Conservation (phyloP, 2,329 filamentous ascomycete species). For the Neonectria coccinea region DNA sequence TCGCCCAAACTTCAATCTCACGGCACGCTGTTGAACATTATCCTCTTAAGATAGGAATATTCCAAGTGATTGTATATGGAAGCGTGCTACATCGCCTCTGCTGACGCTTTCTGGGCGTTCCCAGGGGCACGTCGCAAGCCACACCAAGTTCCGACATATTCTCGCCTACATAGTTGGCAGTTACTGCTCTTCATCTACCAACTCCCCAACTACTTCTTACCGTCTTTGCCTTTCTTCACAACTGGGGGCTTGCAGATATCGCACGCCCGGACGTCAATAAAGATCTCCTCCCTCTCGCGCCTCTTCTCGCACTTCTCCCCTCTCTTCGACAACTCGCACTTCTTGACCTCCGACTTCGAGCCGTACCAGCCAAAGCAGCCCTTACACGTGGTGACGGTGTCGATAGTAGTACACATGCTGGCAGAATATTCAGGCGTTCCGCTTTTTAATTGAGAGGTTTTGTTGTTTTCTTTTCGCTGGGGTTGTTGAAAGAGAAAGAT, state of each 20-base stretch:
- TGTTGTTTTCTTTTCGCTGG: neutral
- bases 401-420: neutral
- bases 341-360: neutral
- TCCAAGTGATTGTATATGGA: too few species aligned
- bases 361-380: neutral
- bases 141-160: neutral
- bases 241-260: neutral
- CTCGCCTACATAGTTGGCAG: too few species aligned
- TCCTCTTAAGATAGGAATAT: too few species aligned
- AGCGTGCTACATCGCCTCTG: too few species aligned
- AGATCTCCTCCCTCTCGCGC: neutral
- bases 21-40: too few species aligned
- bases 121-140: too few species aligned
- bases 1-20: too few species aligned
- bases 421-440: neutral
- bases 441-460: neutral
- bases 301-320: neutral
- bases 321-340: neutral
- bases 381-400: neutral
- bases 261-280: neutral
- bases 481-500: neutral
- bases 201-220: neutral
- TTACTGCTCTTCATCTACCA: neutral
- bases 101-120: too few species aligned
- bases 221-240: too few species aligned